Conservation (phyloP, 805 yeast species). For the Saccharomyces eubayanus region DNA sequence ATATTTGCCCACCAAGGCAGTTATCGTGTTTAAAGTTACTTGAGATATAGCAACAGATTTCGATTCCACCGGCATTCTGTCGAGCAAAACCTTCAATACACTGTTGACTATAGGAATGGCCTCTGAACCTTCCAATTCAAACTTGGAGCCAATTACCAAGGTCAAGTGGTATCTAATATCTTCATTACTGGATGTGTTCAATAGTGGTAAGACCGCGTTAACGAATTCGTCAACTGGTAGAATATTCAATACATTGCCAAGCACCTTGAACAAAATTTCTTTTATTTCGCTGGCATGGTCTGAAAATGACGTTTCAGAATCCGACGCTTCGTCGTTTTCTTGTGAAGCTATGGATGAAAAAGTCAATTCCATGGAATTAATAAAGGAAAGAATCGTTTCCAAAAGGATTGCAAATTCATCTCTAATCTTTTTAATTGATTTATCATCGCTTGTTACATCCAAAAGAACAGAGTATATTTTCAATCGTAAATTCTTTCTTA, state of each 20-base stretch:
- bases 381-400: slow-evolving; percentile 17
- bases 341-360: slow-evolving; percentile 1
- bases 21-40: slow-evolving; percentile 59
- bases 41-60: slow-evolving; percentile 46
- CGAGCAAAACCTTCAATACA: slow-evolving; percentile 45
- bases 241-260: slow-evolving; percentile 56
- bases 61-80: slow-evolving; percentile 24
- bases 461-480: slow-evolving; percentile 45
- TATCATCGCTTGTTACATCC: slow-evolving; percentile 28
- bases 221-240: slow-evolving; percentile 72
- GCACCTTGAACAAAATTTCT: slow-evolving; percentile 42
- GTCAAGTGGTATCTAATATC: slow-evolving; percentile 56
- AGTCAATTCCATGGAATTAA: slow-evolving; percentile 11
- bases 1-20: slow-evolving; percentile 55
- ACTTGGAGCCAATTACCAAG: slow-evolving; percentile 54
- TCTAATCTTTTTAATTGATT: slow-evolving; percentile 13
- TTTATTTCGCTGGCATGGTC: slow-evolving; percentile 29
- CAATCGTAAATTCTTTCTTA: slow-evolving; percentile 38
- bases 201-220: slow-evolving; percentile 44
- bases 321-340: slow-evolving; percentile 11
- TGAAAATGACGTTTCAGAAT: slow-evolving; percentile 12
- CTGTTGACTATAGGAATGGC: slow-evolving; percentile 43
- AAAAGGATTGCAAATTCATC: slow-evolving; percentile 21
- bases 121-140: slow-evolving; percentile 55
- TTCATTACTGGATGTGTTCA: slow-evolving; percentile 26